These are phyloP conservation scores for Pulchroboletus neoregius DNA, from an alignment of 1,284 basidiomycete genomes.

Conservation along the genomic window DNA sequence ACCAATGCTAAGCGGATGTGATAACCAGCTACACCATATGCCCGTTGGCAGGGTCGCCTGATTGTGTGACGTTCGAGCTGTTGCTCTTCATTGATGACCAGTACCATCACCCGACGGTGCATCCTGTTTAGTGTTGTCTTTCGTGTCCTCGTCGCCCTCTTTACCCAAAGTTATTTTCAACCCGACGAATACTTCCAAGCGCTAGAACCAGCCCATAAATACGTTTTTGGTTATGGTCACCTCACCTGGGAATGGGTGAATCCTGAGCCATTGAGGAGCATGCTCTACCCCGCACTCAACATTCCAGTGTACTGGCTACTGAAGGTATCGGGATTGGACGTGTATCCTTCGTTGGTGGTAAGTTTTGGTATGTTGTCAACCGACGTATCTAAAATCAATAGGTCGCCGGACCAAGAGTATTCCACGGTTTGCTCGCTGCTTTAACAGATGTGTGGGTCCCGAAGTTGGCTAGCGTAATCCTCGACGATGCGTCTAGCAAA, in stretches of 20 bases:
- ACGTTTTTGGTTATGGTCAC: slow-evolving; percentile 89
- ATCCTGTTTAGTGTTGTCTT: slow-evolving; percentile 39
- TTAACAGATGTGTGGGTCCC: slow-evolving; percentile 76
- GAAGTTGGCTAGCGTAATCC: slow-evolving; percentile 55
- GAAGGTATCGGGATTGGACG: slow-evolving; percentile 41
- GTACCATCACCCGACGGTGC: neutral
- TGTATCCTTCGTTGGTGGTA: slow-evolving; percentile 30
- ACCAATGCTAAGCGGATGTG: slow-evolving; percentile 30
- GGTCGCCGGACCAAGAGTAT: slow-evolving; percentile 68
- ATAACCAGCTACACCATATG: slow-evolving; percentile 44
- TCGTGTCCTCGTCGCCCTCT: slow-evolving; percentile 60
- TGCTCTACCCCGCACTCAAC: slow-evolving; percentile 74
- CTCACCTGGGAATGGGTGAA: slow-evolving; percentile 96
- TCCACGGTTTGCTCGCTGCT: slow-evolving; percentile 81
- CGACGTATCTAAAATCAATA: slow-evolving; percentile 28
- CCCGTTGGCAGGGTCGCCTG: slow-evolving; percentile 15
- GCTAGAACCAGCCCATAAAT: slow-evolving; percentile 85
- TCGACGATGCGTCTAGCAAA: slow-evolving; percentile 52
- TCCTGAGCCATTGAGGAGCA: slow-evolving; percentile 63
- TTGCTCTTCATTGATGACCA: neutral
- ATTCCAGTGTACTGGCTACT: slow-evolving; percentile 75
- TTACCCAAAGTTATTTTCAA: slow-evolving; percentile 88
- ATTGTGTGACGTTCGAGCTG: too few species aligned
- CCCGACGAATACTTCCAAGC: slow-evolving; percentile 98
- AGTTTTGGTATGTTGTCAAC: slow-evolving; percentile 4